Conservation (phyloP, 495 filamentous ascomycete genomes). For the Aspergillus diversus region DNA sequence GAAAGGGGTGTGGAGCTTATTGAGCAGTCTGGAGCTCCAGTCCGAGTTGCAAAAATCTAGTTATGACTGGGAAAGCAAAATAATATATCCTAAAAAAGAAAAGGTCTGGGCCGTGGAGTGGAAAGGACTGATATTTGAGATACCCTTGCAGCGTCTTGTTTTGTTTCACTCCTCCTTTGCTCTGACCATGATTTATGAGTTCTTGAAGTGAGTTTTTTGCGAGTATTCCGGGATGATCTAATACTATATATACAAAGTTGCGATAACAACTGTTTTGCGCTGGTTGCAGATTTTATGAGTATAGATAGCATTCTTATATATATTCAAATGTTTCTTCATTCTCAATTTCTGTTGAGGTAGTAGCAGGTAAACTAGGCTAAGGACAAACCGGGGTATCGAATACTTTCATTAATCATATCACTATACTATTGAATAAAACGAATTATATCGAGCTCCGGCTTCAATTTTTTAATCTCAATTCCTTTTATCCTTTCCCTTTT, state of each 20-base stretch:
- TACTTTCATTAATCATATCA: slow-evolving; percentile 28
- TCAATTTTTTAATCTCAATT: slow-evolving; percentile 8
- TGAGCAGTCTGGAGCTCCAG: slow-evolving; percentile 47
- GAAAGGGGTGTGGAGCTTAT: slow-evolving; percentile 46
- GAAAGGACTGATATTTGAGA: slow-evolving; percentile 37
- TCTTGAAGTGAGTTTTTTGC: slow-evolving; percentile 1
- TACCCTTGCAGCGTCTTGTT: slow-evolving; percentile 39
- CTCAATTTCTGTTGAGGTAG: too few species aligned
- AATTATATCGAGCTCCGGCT: slow-evolving; percentile 10
- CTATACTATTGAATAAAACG: neutral
- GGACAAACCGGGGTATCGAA: slow-evolving; percentile 20
- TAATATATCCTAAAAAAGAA: neutral
- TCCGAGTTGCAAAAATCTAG: slow-evolving; percentile 36
- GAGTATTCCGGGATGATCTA: neutral
- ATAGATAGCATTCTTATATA: slow-evolving; percentile 10
- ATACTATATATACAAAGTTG: neutral
- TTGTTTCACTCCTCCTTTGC: slow-evolving; percentile 7
- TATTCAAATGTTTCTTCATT: neutral
- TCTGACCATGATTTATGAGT: slow-evolving; percentile 21
- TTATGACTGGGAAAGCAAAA: neutral
- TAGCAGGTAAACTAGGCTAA: neutral
- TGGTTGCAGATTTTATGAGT: slow-evolving; percentile 16
- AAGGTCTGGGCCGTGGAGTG: slow-evolving; percentile 23
- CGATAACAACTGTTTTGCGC: slow-evolving; percentile 5
- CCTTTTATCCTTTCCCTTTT: slow-evolving; percentile 14